Percentiles rank a stretch among this genome's conserved stretches.
Evolutionary conservation across 2,329 filamentous ascomycete species (phyloP).

Genomic region (Colletotrichum salicis): DNA sequence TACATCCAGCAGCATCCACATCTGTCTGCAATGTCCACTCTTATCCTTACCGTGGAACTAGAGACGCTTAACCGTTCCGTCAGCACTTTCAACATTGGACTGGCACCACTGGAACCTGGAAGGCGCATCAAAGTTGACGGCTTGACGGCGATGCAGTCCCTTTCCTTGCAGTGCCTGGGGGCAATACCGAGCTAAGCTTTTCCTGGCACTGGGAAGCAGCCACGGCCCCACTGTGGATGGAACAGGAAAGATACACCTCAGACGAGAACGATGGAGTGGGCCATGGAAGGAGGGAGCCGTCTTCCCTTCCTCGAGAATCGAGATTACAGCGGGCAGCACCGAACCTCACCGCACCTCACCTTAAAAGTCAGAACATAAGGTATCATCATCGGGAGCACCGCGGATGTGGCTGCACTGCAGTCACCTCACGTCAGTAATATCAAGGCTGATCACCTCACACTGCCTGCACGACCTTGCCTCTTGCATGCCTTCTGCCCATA

Average conservation of each 20-base stretch:
- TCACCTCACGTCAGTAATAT: background rate
- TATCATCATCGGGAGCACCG: background rate
- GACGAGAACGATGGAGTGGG: background rate
- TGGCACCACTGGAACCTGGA: background rate
- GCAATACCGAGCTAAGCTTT: conserved; percentile 26
- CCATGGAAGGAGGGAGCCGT: background rate
- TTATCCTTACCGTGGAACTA: conserved; percentile 7
- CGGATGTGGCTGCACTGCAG: background rate
- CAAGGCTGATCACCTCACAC: background rate
- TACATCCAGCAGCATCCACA: conserved; percentile 8
- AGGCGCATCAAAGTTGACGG: background rate
- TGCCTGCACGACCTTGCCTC: background rate
- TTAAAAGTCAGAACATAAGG: background rate
- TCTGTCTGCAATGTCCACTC: background rate
- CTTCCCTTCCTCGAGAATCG: background rate
- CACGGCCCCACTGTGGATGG: conserved; percentile 9
- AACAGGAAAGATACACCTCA: conserved; percentile 5
- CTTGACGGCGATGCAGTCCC: conserved; percentile 6
- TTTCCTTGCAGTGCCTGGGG: conserved; percentile 9
- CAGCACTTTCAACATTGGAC: background rate
- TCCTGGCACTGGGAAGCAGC: conserved; percentile 1
- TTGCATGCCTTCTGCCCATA: background rate
- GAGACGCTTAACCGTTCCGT: background rate
- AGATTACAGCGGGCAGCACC: conserved; percentile 7
- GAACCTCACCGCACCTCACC: background rate